Base-by-base conservation (phyloP, 257 asterid species). In the Leptodermis oblonga region DNA sequence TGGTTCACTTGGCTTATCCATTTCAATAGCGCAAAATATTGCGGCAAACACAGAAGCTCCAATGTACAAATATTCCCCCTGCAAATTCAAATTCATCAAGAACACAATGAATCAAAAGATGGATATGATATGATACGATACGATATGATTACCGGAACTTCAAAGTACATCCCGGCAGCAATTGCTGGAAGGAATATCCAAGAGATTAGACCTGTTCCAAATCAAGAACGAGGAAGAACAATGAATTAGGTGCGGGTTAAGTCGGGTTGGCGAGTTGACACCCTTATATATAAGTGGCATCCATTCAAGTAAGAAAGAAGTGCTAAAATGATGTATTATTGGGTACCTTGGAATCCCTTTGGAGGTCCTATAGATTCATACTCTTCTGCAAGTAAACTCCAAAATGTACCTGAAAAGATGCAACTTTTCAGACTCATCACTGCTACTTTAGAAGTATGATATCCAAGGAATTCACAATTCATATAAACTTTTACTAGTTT, bases 1-100 rank as follows among this genome's bases (percentile, higher is more conserved):
- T 0, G 98, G 76, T 66, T 92, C 96, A 33, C 98, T 89, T 37
- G 95, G 96, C 76, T 89, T 89, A 74, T 85, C 88, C 93, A 92
- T 87, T 86, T 92, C 96, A 30, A 92, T 87, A 4, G 85, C 71
- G 73, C 95, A 87, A 45, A 86, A 89, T 45, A 89, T 67, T 65
- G 84, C 83, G 0, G 90, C 77, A 65, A 87, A 92, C 0, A 92
- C 52, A 49, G 87, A 96, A 69, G 98, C 98, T 67, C 95, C 96
- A 6, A 87, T 89, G 74, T 70, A 89, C 74, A 92, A 73, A 72
- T 92, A 92, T 75, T 87, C 97, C 56, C 97, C 97, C 96, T 89
- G 77, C 68, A 81, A 70, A 58, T 62, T 22, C 59, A n/a, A 52
- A 7, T n/a, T n/a, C n/a, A n/a, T n/a, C n/a, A n/a, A n/a, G n/a